Conservation (phyloP, 2,329 filamentous ascomycete genomes). For the Colletotrichum echinochloae region DNA sequence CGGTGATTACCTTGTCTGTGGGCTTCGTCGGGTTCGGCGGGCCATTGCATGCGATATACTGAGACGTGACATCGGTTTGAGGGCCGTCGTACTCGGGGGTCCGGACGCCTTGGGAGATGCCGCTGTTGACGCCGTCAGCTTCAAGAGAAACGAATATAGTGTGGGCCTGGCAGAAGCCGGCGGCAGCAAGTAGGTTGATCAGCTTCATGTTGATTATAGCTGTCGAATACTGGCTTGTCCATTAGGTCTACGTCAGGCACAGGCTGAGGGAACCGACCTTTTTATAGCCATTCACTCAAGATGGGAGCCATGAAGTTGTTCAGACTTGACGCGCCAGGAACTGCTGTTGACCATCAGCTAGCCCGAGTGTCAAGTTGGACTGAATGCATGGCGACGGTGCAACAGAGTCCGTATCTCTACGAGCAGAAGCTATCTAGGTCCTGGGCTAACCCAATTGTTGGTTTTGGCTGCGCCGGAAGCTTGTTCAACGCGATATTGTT, state of each 20-base stretch:
- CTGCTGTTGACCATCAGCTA: not conserved
- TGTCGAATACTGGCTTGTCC: not conserved
- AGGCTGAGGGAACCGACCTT: not conserved
- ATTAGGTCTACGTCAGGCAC: accelerated
- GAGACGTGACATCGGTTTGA: slow-evolving; percentile 58
- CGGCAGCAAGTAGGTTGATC: slow-evolving; percentile 45
- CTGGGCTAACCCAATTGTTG: not conserved
- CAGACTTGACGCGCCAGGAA: not conserved
- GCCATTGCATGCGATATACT: slow-evolving; percentile 65
- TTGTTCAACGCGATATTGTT: not conserved
- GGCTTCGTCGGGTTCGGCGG: slow-evolving; percentile 61
- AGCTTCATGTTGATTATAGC: slow-evolving; percentile 40
- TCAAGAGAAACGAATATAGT: slow-evolving; percentile 60
- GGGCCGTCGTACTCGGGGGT: slow-evolving; percentile 62
- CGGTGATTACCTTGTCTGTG: slow-evolving; percentile 59
- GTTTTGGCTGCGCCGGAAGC: not conserved
- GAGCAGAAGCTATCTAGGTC: not conserved
- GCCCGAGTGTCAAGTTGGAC: not conserved
- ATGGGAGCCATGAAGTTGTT: not conserved
- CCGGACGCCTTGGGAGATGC: slow-evolving; percentile 62
- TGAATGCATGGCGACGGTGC: not conserved
- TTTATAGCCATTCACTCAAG: not conserved
- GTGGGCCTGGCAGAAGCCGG: slow-evolving; percentile 50
- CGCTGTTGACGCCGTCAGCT: slow-evolving; percentile 59
- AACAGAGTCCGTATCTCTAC: not conserved